Conservation (phyloP, 2,329 filamentous ascomycete genomes). For the Knoxdaviesia proteae region DNA sequence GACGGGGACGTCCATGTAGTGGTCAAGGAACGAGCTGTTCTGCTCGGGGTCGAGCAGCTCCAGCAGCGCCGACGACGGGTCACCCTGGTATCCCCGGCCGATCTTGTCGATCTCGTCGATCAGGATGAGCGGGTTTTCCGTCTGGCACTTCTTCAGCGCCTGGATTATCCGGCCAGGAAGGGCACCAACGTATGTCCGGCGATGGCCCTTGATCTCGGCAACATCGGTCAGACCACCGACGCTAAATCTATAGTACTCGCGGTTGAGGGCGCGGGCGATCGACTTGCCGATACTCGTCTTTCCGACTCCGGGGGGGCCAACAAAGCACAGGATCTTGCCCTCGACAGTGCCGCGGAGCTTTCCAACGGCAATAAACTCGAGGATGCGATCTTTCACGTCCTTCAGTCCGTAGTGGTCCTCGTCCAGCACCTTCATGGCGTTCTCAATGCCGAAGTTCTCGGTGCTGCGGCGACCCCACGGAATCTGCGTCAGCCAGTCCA, state of each 20-base stretch:
- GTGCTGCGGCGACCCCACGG: slow-evolving; percentile 91
- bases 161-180: slow-evolving; percentile 93
- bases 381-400: slow-evolving; percentile 93
- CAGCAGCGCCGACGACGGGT: slow-evolving; percentile 81
- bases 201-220: slow-evolving; percentile 94
- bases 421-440: slow-evolving; percentile 76
- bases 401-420: slow-evolving; percentile 95
- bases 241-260: slow-evolving; percentile 96
- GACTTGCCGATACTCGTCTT: slow-evolving; percentile 99
- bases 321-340: slow-evolving; percentile 95
- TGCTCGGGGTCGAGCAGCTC: slow-evolving; percentile 93
- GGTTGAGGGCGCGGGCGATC: slow-evolving; percentile 80
- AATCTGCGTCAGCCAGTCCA: slow-evolving; percentile 97
- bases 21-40: slow-evolving; percentile 90
- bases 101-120: slow-evolving; percentile 99
- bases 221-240: slow-evolving; percentile 94
- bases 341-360: slow-evolving; percentile 94
- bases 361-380: slow-evolving; percentile 95
- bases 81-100: slow-evolving; percentile 85
- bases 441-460: slow-evolving; percentile 88
- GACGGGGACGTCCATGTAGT: slow-evolving; percentile 96
- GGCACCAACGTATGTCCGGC: slow-evolving; percentile 89
- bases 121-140: slow-evolving; percentile 86
- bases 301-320: slow-evolving; percentile 89
- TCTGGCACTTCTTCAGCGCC: slow-evolving; percentile 96